Evolutionary conservation across 805 yeast genomes (phyloP), one percentile per base, ranked within the genome.

Genomic region (Yamadazyma paraphyllophila): DNA sequence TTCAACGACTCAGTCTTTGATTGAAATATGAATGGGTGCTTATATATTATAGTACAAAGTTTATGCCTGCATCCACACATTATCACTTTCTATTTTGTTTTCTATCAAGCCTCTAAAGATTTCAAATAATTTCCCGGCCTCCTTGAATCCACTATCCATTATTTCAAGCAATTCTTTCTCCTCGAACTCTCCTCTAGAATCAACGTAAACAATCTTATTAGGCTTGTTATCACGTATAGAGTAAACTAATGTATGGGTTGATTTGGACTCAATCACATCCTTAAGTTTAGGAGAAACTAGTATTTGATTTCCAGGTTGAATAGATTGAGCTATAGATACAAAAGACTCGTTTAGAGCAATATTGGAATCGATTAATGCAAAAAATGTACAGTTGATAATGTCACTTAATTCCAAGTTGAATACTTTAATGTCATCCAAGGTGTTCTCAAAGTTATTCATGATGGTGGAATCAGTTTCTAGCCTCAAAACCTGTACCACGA

Each of bases 351-450:
- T 69, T 44, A 92, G 63, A 0, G 89, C 84, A 14, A 91, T 73
- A 38, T 88, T 89, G 6, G 96, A 85, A 62, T 90, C 92, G 1
- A 90, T 62, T 36, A 92, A 73, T 0, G 97, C 96, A 51, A 87
- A 65, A 51, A 73, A 82, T 1, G 83, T 67, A 2, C 89, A 83
- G 61, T 94, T 92, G 33, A 92, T 73, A 16, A 51, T 44, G 11
- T 46, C 41, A 5, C 45, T 32, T 9, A 49, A 39, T 36, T 51
- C 55, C 6, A 45, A 15, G 34, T 49, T 51, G 33, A 85, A 83
- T 1, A 83, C 81, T 42, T 82, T 76, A 36, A 88, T 62, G 58
- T 87, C 89, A 45, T 76, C 73, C 35, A 70, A 62, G 24, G 74
- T 61, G 49, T 44, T 36, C 17, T 53, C 60, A 32, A 55, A 55